phyloP scores from a whole-genome alignment of 2,329 filamentous ascomycete genomes.

The Diaporthe eres region DNA sequence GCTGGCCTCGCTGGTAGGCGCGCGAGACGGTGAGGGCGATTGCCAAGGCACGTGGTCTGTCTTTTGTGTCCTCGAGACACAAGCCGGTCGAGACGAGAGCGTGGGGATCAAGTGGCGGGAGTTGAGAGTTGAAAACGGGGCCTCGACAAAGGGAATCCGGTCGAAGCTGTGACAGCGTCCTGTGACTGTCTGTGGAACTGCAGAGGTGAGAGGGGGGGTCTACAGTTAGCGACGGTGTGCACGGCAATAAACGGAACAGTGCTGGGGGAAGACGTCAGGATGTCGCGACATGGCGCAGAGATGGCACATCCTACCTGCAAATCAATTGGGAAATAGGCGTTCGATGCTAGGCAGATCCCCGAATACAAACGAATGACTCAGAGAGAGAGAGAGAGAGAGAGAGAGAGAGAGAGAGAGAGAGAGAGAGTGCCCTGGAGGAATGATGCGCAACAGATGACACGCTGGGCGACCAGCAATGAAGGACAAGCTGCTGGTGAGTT shows the following conservation, averaged over 20 bases:
- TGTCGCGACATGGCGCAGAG: constrained; percentile 32
- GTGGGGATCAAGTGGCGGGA: constrained; percentile 10
- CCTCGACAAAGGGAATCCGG: constrained; percentile 28
- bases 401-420: constrained; percentile 38
- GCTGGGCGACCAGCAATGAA: constrained; percentile 6
- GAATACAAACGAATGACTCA: constrained; percentile 52
- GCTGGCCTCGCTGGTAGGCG: neutral
- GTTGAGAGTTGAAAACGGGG: constrained; percentile 31
- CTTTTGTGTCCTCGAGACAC: constrained; percentile 17
- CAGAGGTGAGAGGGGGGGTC: constrained; percentile 1
- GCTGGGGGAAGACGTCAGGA: constrained; percentile 31
- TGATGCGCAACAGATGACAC: constrained; percentile 13
- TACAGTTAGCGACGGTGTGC: constrained; percentile 12
- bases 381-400: constrained; percentile 39
- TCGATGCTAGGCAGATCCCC: constrained; percentile 38
- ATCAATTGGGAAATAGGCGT: constrained; percentile 20
- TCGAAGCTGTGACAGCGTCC: constrained; percentile 33
- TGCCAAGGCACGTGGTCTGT: constrained; percentile 23
- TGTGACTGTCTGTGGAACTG: constrained; percentile 25
- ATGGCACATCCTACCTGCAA: constrained; percentile 31
- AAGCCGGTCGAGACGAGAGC: constrained; percentile 7
- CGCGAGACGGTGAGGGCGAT: neutral
- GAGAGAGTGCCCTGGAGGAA: constrained; percentile 40
- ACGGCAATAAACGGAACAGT: constrained; percentile 12
- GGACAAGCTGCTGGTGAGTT: constrained; percentile 14